These are phyloP conservation scores for Begonia peltatifolia DNA, from an alignment of 306 rosid species.

Conservation along the genomic window DNA sequence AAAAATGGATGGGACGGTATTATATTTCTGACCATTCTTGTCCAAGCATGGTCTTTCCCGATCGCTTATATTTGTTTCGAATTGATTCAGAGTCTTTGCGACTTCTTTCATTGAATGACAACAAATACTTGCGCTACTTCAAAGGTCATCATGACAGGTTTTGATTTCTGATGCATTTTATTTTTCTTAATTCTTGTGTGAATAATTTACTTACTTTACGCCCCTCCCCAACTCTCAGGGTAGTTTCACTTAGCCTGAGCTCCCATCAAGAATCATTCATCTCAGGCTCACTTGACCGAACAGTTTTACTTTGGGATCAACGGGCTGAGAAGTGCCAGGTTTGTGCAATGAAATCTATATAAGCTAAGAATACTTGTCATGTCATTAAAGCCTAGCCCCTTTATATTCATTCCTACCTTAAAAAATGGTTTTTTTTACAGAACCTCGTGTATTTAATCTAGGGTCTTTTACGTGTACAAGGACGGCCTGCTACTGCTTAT, in stretches of 20 bases:
- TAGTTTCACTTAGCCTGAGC: slow-evolving; percentile 88
- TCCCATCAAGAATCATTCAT: slow-evolving; percentile 74
- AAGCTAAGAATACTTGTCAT: not conserved
- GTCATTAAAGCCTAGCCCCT: too few species aligned
- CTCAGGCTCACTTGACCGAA: slow-evolving; percentile 89
- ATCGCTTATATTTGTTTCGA: slow-evolving; percentile 3
- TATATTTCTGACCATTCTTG: not conserved
- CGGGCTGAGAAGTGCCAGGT: slow-evolving; percentile 94
- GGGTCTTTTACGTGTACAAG: slow-evolving; percentile 92
- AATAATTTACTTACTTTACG: not conserved
- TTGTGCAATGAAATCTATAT: slow-evolving; percentile 9
- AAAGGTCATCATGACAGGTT: slow-evolving; percentile 98
- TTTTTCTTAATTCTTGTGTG: slow-evolving; percentile 3
- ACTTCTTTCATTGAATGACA: slow-evolving; percentile 83
- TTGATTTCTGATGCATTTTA: slow-evolving; percentile 4
- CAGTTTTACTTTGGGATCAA: slow-evolving; percentile 94
- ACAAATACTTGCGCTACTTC: slow-evolving; percentile 89
- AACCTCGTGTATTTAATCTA: slow-evolving; percentile 4
- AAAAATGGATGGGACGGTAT: slow-evolving; percentile 99
- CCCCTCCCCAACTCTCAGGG: slow-evolving; percentile 25
- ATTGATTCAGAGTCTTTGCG: slow-evolving; percentile 65
- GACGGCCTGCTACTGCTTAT: slow-evolving; percentile 87
- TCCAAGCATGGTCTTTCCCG: slow-evolving; percentile 1
- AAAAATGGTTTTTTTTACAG: not conserved
- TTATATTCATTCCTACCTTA: not conserved